Evolutionary conservation across 768 basidiomycete species (phyloP), one percentile per base, ranked within the genome.

Genomic region (Termitomyces sp.): DNA sequence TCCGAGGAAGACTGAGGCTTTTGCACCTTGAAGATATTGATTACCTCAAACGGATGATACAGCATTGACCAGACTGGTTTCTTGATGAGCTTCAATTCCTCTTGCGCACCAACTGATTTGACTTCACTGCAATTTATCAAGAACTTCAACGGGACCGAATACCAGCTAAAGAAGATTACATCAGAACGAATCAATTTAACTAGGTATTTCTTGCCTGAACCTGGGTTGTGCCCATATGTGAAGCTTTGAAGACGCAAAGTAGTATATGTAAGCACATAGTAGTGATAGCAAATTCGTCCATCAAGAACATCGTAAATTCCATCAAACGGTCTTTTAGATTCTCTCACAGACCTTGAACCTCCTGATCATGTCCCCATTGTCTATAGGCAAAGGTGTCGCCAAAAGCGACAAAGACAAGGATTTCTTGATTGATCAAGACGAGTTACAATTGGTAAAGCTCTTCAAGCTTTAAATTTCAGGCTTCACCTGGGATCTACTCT

Each of bases 381-480:
- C 64, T 26, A 71, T 64, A n/a, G 44, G 50, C 48, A 69, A 65
- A 46, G 61, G 56, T 27, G 70, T 65, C 26, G 41, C 50, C 48
- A 69, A 65, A 46, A 61, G 54, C 24, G 67, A 71, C 55, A 61
- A 47, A 9, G 70, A 68, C 43, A 69, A 71, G 14, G 53, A 55
- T 32, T 48, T 61, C 26, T 57, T 65, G 29, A 49, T 69, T 29
- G 74, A 78, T 59, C 66, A 72, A 59, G 78, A 79, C 55, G 76
- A 78, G 62, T 49, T 77, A 26, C 77, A 79, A 66, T 67, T 79
- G 78, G 78, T 79, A 74, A 76, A 69, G 64, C 18, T 3, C 14
- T 36, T 36, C 34, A 34, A 58, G 61, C 44, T 50, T n/a, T n/a
- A n/a, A n/a, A n/a, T n/a, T n/a, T 59, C 59, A 24, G 66, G 65